Evolutionary conservation across 176 grass and related monocot genomes (phyloP).

Genomic region (Ensete ventricosum): DNA sequence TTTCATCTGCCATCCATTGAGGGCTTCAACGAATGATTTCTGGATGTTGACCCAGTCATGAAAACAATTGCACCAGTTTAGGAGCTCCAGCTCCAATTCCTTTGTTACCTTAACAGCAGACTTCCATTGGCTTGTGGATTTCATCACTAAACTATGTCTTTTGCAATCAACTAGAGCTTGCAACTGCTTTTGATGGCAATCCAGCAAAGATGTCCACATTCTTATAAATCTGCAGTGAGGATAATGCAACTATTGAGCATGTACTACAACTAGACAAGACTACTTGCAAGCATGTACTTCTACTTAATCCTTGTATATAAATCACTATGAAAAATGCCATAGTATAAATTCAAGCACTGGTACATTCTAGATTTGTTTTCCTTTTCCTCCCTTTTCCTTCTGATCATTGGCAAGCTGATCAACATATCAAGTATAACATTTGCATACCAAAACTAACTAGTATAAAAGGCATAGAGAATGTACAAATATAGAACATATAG

Average conservation of each 20-base stretch:
- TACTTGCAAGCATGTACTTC: not conserved
- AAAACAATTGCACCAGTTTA: conserved; percentile 59
- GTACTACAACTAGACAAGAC: not conserved
- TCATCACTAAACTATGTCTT: conserved; percentile 38
- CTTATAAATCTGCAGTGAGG: conserved; percentile 40
- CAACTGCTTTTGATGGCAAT: conserved; percentile 70
- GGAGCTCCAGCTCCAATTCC: conserved; percentile 63
- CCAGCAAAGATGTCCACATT: conserved; percentile 64
- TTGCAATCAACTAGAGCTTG: conserved; percentile 40
- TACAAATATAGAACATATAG: too few species aligned
- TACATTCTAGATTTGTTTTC: too few species aligned
- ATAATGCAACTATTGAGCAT: not conserved
- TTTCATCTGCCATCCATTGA: conserved; percentile 63
- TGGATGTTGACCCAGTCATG: conserved; percentile 57
- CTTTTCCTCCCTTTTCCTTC: too few species aligned
- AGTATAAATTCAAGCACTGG: too few species aligned
- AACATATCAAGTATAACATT: too few species aligned
- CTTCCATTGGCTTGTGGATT: conserved; percentile 32
- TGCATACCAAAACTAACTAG: too few species aligned
- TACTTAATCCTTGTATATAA: too few species aligned
- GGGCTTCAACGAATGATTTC: conserved; percentile 47
- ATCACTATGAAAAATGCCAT: too few species aligned
- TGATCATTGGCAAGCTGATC: too few species aligned
- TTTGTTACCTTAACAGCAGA: conserved; percentile 28
- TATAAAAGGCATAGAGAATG: too few species aligned